phyloP scores from a whole-genome alignment of 768 basidiomycete genomes.

The Phlebiopsis flavidoalba region DNA sequence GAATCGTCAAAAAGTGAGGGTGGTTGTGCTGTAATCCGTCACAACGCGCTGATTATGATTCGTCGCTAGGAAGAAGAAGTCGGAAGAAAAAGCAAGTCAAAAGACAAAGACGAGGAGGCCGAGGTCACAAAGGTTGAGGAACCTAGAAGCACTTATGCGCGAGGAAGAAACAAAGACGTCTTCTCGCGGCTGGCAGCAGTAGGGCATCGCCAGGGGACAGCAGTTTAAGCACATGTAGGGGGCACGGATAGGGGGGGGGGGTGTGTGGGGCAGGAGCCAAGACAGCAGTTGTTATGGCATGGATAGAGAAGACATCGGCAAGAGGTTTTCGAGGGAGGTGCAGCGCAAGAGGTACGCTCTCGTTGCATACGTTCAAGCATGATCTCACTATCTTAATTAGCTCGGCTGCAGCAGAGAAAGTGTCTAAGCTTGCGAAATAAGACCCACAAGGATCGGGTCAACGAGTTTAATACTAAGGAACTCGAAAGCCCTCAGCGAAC shows the following conservation, averaged over 20 bases:
- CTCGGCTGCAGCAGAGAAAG: slow-evolving; percentile 67
- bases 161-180: slow-evolving; percentile 35
- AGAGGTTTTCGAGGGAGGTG: slow-evolving; percentile 76
- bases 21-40: neutral
- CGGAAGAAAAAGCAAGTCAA: slow-evolving; percentile 51
- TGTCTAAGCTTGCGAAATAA: slow-evolving; percentile 73
- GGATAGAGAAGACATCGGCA: slow-evolving; percentile 76
- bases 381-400: slow-evolving; percentile 32
- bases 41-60: neutral
- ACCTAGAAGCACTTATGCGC: slow-evolving; percentile 38
- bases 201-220: slow-evolving; percentile 65
- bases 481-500: slow-evolving; percentile 71
- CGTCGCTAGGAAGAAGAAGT: slow-evolving; percentile 75
- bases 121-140: slow-evolving; percentile 44
- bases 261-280: too few species aligned
- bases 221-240: too few species aligned
- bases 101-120: slow-evolving; percentile 30
- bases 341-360: slow-evolving; percentile 65
- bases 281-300: slow-evolving; percentile 41
- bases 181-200: slow-evolving; percentile 50
- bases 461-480: slow-evolving; percentile 86
- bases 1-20: slow-evolving; percentile 77
- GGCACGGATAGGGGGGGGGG: too few species aligned
- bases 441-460: slow-evolving; percentile 92
- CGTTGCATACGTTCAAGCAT: slow-evolving; percentile 3